phyloP scores from a whole-genome alignment of 2,329 filamentous ascomycete genomes.

The Parascedosporium putredinis region DNA sequence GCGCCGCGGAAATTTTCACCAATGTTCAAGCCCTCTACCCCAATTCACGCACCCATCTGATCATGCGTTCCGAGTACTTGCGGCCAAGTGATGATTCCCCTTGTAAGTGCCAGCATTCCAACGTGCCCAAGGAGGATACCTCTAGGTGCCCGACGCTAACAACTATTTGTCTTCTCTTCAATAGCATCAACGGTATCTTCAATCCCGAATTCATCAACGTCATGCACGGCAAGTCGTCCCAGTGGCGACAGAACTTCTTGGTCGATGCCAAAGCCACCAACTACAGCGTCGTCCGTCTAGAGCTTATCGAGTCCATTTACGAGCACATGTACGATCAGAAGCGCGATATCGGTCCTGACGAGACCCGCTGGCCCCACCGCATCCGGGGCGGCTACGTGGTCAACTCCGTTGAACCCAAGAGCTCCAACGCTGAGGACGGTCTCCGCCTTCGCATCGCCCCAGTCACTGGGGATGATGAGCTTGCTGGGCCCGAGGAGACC shows the following conservation, averaged over 20 bases:
- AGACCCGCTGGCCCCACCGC: slow-evolving; percentile 68
- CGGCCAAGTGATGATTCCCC: slow-evolving; percentile 91
- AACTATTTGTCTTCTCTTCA: slow-evolving; percentile 11
- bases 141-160: slow-evolving; percentile 15
- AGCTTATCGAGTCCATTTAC: slow-evolving; percentile 82
- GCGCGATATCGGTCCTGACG: slow-evolving; percentile 56
- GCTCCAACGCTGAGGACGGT: slow-evolving; percentile 24
- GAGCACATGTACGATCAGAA: slow-evolving; percentile 80
- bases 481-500: slow-evolving; percentile 37
- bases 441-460: slow-evolving; percentile 51
- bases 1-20: slow-evolving; percentile 89
- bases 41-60: slow-evolving; percentile 63
- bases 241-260: slow-evolving; percentile 50
- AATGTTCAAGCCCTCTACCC: slow-evolving; percentile 76
- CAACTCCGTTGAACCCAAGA: slow-evolving; percentile 43
- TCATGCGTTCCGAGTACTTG: slow-evolving; percentile 76
- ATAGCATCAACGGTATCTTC: slow-evolving; percentile 89
- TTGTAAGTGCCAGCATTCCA: slow-evolving; percentile 60
- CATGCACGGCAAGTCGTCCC: slow-evolving; percentile 57
- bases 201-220: slow-evolving; percentile 75
- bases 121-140: neutral
- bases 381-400: slow-evolving; percentile 64
- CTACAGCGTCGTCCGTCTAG: slow-evolving; percentile 87
- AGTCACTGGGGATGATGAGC: slow-evolving; percentile 20
- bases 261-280: slow-evolving; percentile 74